Evolutionary conservation across 495 filamentous ascomycete species (phyloP).

Genomic region (Mytilinidion resinicola): DNA sequence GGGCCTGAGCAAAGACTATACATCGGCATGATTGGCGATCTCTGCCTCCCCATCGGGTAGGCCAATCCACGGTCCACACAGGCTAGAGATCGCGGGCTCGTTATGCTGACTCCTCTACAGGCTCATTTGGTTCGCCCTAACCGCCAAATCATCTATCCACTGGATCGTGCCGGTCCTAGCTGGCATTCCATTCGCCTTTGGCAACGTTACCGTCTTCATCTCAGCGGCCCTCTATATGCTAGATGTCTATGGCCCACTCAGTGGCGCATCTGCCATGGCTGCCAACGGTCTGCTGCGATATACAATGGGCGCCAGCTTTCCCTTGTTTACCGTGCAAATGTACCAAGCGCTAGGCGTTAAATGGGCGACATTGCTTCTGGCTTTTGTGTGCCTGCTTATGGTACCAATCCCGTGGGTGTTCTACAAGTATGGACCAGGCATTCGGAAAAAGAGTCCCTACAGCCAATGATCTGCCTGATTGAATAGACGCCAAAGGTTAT

Average conservation of each 20-base stretch:
- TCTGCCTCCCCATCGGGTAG: constrained; percentile 45
- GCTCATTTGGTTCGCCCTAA: constrained; percentile 48
- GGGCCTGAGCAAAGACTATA: constrained; percentile 54
- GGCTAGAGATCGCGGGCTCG: too few species aligned
- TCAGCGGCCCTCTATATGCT: constrained; percentile 48
- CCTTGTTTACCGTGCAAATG: constrained; percentile 50
- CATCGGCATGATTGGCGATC: constrained; percentile 53
- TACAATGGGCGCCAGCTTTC: constrained; percentile 55
- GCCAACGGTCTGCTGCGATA: constrained; percentile 63
- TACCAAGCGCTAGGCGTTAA: constrained; percentile 36
- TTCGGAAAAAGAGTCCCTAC: constrained; percentile 29
- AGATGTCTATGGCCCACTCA: constrained; percentile 53
- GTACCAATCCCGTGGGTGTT: constrained; percentile 41
- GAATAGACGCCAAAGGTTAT: too few species aligned
- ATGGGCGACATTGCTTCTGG: constrained; percentile 42
- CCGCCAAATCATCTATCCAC: constrained; percentile 30
- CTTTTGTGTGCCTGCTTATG: constrained; percentile 38
- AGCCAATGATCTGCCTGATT: too few species aligned
- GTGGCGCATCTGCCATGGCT: constrained; percentile 54
- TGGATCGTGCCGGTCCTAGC: constrained; percentile 46
- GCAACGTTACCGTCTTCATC: constrained; percentile 54
- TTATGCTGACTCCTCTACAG: too few species aligned
- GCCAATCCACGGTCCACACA: too few species aligned
- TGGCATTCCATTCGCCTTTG: constrained; percentile 60
- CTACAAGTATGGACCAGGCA: constrained; percentile 35